Conservation (phyloP, 371 early-diverging fungal species). For the Gilbertella persicaria region DNA sequence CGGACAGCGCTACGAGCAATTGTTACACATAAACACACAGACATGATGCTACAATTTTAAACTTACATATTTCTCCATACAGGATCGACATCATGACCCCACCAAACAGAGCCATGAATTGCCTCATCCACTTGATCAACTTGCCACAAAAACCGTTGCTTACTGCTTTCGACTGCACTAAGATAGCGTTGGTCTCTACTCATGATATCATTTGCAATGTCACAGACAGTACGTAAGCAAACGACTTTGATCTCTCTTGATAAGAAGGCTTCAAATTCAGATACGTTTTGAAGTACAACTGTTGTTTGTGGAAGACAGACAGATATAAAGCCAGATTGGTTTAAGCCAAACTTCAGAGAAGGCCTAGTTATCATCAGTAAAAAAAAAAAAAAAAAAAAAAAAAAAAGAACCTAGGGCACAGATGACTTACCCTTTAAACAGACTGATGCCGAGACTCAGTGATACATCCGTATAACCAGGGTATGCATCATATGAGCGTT, state of each 20-base stretch:
- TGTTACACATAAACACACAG: background rate
- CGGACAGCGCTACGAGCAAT: constrained; percentile 11
- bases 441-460: constrained; percentile 31
- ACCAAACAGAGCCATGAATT: constrained; percentile 41
- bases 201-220: constrained; percentile 47
- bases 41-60: background rate
- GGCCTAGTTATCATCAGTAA: constrained; percentile 16
- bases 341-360: constrained; percentile 31
- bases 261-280: constrained; percentile 47
- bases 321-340: constrained; percentile 41
- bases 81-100: constrained; percentile 14
- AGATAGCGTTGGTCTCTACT: constrained; percentile 17
- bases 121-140: constrained; percentile 52
- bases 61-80: constrained; percentile 46
- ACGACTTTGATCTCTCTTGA: constrained; percentile 49
- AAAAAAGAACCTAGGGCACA: background rate
- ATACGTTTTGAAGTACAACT: constrained; percentile 39
- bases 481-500: constrained; percentile 25
- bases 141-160: constrained; percentile 39
- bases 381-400: background rate
- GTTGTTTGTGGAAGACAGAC: constrained; percentile 45
- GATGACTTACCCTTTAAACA: constrained; percentile 42
- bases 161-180: constrained; percentile 23
- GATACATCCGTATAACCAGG: constrained; percentile 36
- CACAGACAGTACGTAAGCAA: constrained; percentile 43